Conservation (phyloP, 306 rosid species). For the Citrullus mucosospermus region DNA sequence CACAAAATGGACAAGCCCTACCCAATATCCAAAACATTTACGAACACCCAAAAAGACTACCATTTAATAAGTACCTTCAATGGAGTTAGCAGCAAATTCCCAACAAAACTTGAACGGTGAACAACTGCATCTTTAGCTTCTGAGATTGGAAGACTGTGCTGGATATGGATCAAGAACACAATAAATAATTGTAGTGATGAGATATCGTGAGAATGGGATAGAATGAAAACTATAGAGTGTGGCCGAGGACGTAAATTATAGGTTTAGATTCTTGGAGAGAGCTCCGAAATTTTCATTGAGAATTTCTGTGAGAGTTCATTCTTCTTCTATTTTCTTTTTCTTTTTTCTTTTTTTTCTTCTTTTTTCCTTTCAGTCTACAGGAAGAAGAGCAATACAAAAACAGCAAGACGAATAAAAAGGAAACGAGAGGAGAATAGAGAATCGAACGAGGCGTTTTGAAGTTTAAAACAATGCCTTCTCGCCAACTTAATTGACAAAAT, state of each 20-base stretch:
- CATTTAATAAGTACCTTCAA: slow-evolving; percentile 18
- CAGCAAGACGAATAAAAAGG: not conserved
- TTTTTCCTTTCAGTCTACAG: slow-evolving; percentile 15
- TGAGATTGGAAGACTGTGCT: slow-evolving; percentile 10
- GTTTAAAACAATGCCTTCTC: not conserved
- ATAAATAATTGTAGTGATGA: not conserved
- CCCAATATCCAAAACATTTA: not conserved
- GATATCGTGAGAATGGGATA: not conserved
- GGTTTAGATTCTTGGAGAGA: slow-evolving; percentile 38
- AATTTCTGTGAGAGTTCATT: slow-evolving; percentile 11
- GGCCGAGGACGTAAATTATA: slow-evolving; percentile 22
- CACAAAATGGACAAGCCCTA: slow-evolving; percentile 11
- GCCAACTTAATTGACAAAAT: slow-evolving; percentile 8
- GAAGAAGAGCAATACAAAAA: slow-evolving; percentile 5
- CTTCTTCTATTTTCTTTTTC: not conserved
- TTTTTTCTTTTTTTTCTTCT: not conserved
- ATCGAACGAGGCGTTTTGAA: slow-evolving; percentile 44
- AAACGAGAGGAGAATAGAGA: slow-evolving; percentile 8
- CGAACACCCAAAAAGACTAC: not conserved
- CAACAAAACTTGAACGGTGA: not conserved
- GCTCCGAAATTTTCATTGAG: slow-evolving; percentile 22
- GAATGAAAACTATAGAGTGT: slow-evolving; percentile 15
- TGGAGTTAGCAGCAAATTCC: slow-evolving; percentile 8
- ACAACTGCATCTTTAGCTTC: slow-evolving; percentile 1
- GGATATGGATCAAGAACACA: slow-evolving; percentile 14